Percentiles rank a stretch among this genome's conserved stretches.
phyloP scores from a whole-genome alignment of 2,329 filamentous ascomycete genomes.

The Fusarium sp. region DNA sequence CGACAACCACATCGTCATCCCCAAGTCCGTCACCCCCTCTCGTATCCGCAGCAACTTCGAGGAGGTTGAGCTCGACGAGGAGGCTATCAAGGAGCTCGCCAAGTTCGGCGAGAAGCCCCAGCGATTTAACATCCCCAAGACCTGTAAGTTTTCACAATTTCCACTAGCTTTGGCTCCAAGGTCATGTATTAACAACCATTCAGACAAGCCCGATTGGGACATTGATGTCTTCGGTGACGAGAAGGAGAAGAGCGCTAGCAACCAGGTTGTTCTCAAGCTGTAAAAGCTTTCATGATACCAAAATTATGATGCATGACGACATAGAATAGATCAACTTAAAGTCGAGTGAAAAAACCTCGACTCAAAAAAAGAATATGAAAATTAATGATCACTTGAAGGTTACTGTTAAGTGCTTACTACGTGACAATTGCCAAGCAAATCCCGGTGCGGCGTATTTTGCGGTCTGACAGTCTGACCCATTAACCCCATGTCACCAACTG shows the following conservation, averaged over 20 bases:
- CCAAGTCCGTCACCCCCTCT: conserved; percentile 77
- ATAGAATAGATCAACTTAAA: conserved; percentile 27
- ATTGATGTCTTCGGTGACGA: conserved; percentile 69
- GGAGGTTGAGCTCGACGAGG: conserved; percentile 71
- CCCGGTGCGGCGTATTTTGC: neutral
- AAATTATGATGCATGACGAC: conserved; percentile 32
- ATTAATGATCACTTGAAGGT: conserved; percentile 20
- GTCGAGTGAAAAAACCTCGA: neutral
- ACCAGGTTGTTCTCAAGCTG: conserved; percentile 60
- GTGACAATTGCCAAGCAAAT: conserved; percentile 6
- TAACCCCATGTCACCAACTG: neutral
- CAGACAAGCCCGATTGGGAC: conserved; percentile 67
- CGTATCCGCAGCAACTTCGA: conserved; percentile 79
- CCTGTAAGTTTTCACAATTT: conserved; percentile 52
- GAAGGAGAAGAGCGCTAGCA: conserved; percentile 63
- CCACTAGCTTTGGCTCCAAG: neutral
- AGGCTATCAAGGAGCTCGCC: conserved; percentile 71
- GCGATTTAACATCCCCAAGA: conserved; percentile 61
- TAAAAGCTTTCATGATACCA: conserved; percentile 41
- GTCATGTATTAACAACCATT: conserved; percentile 15
- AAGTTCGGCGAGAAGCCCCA: conserved; percentile 67
- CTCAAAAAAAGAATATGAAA: conserved; percentile 21
- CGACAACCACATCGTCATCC: conserved; percentile 77
- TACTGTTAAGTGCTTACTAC: neutral
- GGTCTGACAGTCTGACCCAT: neutral